Evolutionary conservation across 306 rosid species (phyloP), one percentile per base, ranked within the genome.

Genomic region (Begonia masoniana): DNA sequence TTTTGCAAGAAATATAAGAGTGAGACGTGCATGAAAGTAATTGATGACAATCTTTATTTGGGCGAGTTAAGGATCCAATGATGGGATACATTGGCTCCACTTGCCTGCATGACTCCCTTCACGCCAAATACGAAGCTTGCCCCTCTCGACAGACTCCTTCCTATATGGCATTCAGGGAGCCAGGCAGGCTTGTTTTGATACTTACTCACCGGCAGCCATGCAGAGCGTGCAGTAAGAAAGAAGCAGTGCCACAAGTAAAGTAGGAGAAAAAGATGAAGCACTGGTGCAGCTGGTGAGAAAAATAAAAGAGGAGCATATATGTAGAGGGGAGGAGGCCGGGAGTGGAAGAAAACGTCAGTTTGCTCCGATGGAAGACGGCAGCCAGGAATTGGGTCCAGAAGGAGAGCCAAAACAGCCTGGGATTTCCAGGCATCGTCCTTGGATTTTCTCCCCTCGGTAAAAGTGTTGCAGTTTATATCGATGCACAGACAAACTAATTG

Each of bases 141-240:
- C 70, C 17, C 6, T 21, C 42, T 63, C 76, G 62, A 60, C 70
- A 78, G 66, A 66, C 1, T 6, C 23, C 76, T 74, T 63, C 71
- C 62, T 74, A 85, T 12, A 74, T 85, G 95, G 87, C 92, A 82
- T 85, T 59, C 91, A 85, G 85, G 95, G 85, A 85, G 87, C 85
- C 92, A 85, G 91, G 85, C 95, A 76, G 43, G 68, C 49, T 61
- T 35, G 45, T 2, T 15, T 21, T 56, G 17, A 55, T 15, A 3
- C 15, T 45, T 45, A 45, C 39, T 7, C 39, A 31, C 39, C 2
- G 3, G 8, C 39, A 7, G 39, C 39, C 39, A 31, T 31, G 39
- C 39, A 31, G 39, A 31, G 39, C 1, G 39, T 31, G 39, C 8
- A 7, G 39, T 7, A 31, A 31, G 39, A 31, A 31, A 31, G 0